These are phyloP conservation scores for Spathaspora sp. DNA, from an alignment of 805 yeast genomes.

Conservation along the genomic window DNA sequence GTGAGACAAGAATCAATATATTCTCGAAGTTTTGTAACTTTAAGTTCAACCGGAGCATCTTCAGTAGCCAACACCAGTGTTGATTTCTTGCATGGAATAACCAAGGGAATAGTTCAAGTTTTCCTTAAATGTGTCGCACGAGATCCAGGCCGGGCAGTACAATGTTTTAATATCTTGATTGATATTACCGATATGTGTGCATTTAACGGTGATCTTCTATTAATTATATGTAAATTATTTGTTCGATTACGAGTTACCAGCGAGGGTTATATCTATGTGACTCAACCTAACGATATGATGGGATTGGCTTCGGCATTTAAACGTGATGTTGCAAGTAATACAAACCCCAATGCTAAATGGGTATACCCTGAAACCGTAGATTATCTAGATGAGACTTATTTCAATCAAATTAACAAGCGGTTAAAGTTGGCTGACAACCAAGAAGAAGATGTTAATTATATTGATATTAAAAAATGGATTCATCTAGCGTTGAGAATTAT, in stretches of 20 bases:
- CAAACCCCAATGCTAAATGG: conserved; percentile 40
- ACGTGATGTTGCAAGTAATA: conserved; percentile 35
- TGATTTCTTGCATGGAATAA: conserved; percentile 13
- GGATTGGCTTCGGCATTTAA: conserved; percentile 61
- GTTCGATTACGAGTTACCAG: conserved; percentile 51
- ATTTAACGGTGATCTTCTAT: conserved; percentile 28
- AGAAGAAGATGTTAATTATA: conserved; percentile 13
- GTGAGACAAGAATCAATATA: conserved; percentile 1
- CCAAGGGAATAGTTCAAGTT: conserved; percentile 21
- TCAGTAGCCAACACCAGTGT: not conserved
- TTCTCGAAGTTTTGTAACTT: conserved; percentile 7
- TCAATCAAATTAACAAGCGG: conserved; percentile 37
- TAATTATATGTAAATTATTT: conserved; percentile 50
- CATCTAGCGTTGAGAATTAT: conserved; percentile 45
- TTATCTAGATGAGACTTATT: conserved; percentile 43
- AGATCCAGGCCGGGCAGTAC: conserved; percentile 24
- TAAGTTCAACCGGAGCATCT: conserved; percentile 1
- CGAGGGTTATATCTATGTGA: conserved; percentile 43
- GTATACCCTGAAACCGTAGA: conserved; percentile 53
- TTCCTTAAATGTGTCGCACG: conserved; percentile 20
- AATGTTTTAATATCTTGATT: conserved; percentile 28
- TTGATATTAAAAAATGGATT: conserved; percentile 54
- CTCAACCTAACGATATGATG: conserved; percentile 57
- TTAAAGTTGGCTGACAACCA: conserved; percentile 15
- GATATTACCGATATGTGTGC: conserved; percentile 34